Base-by-base conservation (phyloP, 805 yeast species). In the Ogataea henricii region DNA sequence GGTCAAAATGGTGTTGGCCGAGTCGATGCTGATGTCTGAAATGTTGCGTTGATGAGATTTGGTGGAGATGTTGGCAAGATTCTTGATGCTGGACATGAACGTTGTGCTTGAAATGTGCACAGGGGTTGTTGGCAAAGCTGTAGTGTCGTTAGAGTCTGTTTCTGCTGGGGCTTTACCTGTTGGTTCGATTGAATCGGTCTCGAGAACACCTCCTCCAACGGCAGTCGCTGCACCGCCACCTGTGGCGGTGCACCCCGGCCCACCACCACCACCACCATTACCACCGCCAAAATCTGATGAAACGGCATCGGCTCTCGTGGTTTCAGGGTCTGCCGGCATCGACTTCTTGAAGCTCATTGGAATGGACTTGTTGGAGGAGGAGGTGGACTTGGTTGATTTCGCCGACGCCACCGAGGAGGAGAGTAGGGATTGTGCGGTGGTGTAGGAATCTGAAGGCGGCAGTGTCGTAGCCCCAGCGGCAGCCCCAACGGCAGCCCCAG, bases 301-400 rank as follows among this genome's bases (percentile, higher is more conserved):
- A 37, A 65, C 74, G 16, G 78, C 82, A 54, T 79, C 82, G 26
- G 76, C 70, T 41, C 59, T 71, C 0, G 83, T 79, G 0, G 82
- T 79, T 39, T 67, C 72, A 0, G 83, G 83, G 51, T 71, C 65
- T 0, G 81, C 82, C 0, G 83, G 83, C 1, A 71, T 59, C 3
- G 79, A 66, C 51, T 75, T 53, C 10, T 60, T 52, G 32, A 57
- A 33, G 13, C 47, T 51, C 33, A 63, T 46, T 6, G 65, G 58
- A 13, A 62, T 47, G 8, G 66, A 58, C 13, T 51, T 46, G n/a
- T 48, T 23, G 4, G 59, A 52, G 6, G 60, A 53, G 12, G 47
- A 21, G 4, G 36, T 44, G 6, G 63, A 53, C 7, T 48, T 47
- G 7, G 36, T 38, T 9, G 66, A 63, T 5, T 47, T 45, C 4